These are phyloP conservation scores for Chalciporus sp. DNA, from an alignment of 1,284 basidiomycete species.

Conservation along the genomic window DNA sequence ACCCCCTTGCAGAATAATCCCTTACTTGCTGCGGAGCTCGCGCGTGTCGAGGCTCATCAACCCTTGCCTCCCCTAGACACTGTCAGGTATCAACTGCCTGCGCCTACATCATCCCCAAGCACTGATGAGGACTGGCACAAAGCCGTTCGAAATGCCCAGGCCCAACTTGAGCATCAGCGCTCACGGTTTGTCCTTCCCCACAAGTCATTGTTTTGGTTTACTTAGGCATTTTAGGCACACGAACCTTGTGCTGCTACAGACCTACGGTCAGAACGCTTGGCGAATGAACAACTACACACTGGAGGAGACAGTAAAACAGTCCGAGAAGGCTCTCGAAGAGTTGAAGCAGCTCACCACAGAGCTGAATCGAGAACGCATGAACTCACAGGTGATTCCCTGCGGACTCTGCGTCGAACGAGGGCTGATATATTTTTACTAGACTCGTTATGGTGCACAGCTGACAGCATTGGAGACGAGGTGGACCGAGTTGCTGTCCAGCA, in stretches of 20 bases:
- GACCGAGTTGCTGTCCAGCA: constrained; percentile 86
- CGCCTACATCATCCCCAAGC: constrained; percentile 63
- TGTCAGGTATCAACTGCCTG: constrained; percentile 78
- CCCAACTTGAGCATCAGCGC: constrained; percentile 90
- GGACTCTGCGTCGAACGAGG: background rate
- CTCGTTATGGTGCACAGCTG: constrained; percentile 74
- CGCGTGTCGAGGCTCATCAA: constrained; percentile 71
- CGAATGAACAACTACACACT: constrained; percentile 87
- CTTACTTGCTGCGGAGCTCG: constrained; percentile 70
- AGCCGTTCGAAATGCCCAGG: constrained; percentile 78
- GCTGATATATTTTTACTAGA: constrained; percentile 43
- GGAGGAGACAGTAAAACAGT: constrained; percentile 75
- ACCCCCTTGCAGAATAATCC: constrained; percentile 55
- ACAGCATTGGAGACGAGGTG: constrained; percentile 82
- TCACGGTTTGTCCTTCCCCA: constrained; percentile 59
- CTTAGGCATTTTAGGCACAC: constrained; percentile 58
- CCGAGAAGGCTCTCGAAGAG: constrained; percentile 73
- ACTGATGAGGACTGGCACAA: constrained; percentile 79
- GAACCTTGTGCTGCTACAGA: constrained; percentile 84
- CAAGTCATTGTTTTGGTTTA: background rate
- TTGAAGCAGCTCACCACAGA: constrained; percentile 77
- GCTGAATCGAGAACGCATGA: constrained; percentile 86
- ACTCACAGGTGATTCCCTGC: constrained; percentile 62
- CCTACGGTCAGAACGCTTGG: constrained; percentile 91
- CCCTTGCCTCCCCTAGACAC: constrained; percentile 78